These are phyloP conservation scores for Ogataea hybrid DNA, from an alignment of 1,139 yeast genomes.

Conservation along the genomic window DNA sequence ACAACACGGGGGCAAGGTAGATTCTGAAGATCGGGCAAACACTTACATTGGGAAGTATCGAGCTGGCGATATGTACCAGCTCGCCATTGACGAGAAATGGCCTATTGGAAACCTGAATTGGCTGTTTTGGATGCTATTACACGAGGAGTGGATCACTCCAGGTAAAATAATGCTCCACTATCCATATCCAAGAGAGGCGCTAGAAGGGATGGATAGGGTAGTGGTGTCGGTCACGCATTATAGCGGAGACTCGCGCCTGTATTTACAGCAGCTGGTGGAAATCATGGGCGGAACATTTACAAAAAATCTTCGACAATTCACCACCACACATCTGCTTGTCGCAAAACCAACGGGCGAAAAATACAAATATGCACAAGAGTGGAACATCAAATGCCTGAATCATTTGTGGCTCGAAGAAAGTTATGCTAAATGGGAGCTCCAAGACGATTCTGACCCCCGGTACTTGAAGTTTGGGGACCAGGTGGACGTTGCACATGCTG, in stretches of 20 bases:
- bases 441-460: slow-evolving; percentile 33
- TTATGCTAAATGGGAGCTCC: slow-evolving; percentile 49
- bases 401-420: slow-evolving; percentile 88
- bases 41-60: slow-evolving; percentile 69
- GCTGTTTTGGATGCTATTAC: slow-evolving; percentile 65
- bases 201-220: slow-evolving; percentile 51
- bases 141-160: slow-evolving; percentile 59
- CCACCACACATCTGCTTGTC: slow-evolving; percentile 71
- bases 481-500: slow-evolving; percentile 1
- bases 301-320: slow-evolving; percentile 55
- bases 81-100: slow-evolving; percentile 33
- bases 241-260: slow-evolving; percentile 78
- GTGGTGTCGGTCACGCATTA: slow-evolving; percentile 73
- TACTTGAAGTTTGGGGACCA: slow-evolving; percentile 13
- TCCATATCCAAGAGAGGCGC: slow-evolving; percentile 59
- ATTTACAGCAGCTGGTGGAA: slow-evolving; percentile 61
- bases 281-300: slow-evolving; percentile 79
- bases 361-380: slow-evolving; percentile 64
- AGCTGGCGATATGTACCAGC: slow-evolving; percentile 51
- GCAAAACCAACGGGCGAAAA: slow-evolving; percentile 71
- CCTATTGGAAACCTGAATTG: slow-evolving; percentile 70
- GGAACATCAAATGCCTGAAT: slow-evolving; percentile 62
- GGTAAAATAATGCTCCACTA: slow-evolving; percentile 58
- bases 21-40: slow-evolving; percentile 40
- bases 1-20: slow-evolving; percentile 40